Conservation (phyloP, 805 yeast species). For the Cephaloascus albidus region DNA sequence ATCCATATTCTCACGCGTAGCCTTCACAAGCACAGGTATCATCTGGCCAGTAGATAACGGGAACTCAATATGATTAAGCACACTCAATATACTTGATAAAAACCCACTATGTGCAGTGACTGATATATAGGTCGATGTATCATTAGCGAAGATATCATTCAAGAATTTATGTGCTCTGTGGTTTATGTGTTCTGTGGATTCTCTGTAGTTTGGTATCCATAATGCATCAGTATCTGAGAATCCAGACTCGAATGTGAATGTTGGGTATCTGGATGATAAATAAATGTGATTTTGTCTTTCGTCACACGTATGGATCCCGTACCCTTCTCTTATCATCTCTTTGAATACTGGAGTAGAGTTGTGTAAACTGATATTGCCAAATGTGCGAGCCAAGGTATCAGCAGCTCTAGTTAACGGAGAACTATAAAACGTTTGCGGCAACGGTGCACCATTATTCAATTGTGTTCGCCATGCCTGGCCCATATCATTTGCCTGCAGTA, state of each 20-base stretch:
- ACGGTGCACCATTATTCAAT: slow-evolving; percentile 13
- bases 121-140: slow-evolving; percentile 17
- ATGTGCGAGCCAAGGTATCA: slow-evolving; percentile 38
- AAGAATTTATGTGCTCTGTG: slow-evolving; percentile 25
- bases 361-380: slow-evolving; percentile 24
- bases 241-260: slow-evolving; percentile 31
- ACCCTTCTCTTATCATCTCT: slow-evolving; percentile 39
- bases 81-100: slow-evolving; percentile 37
- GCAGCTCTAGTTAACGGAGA: slow-evolving; percentile 46
- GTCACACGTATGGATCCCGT: slow-evolving; percentile 44
- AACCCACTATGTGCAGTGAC: slow-evolving; percentile 46
- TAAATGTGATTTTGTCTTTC: slow-evolving; percentile 26
- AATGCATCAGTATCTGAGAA: slow-evolving; percentile 38
- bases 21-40: slow-evolving; percentile 45
- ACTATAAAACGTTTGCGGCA: slow-evolving; percentile 32
- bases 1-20: not conserved
- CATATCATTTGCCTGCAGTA: slow-evolving; percentile 34
- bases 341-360: slow-evolving; percentile 25
- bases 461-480: slow-evolving; percentile 28
- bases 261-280: slow-evolving; percentile 30
- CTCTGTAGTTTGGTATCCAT: slow-evolving; percentile 25
- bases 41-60: slow-evolving; percentile 46
- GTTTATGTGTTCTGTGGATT: slow-evolving; percentile 26
- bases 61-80: slow-evolving; percentile 36
- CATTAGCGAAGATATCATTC: slow-evolving; percentile 11